phyloP scores from a whole-genome alignment of 495 filamentous ascomycete genomes.

The Jackrogersella multiformis region DNA sequence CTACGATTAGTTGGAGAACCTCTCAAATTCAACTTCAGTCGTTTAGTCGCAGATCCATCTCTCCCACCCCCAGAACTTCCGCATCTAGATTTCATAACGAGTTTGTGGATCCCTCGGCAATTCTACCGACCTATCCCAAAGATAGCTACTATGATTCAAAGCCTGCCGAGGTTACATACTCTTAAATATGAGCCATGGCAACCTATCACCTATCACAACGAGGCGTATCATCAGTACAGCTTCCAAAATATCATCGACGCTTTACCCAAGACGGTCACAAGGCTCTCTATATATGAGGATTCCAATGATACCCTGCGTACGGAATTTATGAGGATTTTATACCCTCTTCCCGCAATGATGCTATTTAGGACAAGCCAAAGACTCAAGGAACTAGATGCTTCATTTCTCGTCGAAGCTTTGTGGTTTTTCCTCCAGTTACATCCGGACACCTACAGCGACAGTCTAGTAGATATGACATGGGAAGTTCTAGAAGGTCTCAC shows the following conservation, averaged over 20 bases:
- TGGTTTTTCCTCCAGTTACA: not conserved
- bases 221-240: not conserved
- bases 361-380: not conserved
- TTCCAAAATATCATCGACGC: not conserved
- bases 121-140: slow-evolving; percentile 3
- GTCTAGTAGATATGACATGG: not conserved
- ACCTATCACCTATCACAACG: not conserved
- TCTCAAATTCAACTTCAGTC: not conserved
- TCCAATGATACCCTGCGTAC: not conserved
- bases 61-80: not conserved
- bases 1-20: not conserved
- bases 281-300: slow-evolving; percentile 1
- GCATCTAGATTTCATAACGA: not conserved
- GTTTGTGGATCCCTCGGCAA: not conserved
- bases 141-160: not conserved
- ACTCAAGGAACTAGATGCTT: not conserved
- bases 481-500: not conserved
- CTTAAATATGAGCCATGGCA: slow-evolving; percentile 11
- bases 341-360: not conserved
- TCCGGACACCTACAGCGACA: not conserved
- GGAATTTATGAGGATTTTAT: too few relatives aligned
- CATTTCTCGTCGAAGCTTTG: slow-evolving; percentile 6
- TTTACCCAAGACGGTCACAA: not conserved
- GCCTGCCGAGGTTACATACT: not conserved
- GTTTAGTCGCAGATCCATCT: not conserved